phyloP scores from a whole-genome alignment of 208 protist species.

The Acanthamoeba lenticulata region DNA sequence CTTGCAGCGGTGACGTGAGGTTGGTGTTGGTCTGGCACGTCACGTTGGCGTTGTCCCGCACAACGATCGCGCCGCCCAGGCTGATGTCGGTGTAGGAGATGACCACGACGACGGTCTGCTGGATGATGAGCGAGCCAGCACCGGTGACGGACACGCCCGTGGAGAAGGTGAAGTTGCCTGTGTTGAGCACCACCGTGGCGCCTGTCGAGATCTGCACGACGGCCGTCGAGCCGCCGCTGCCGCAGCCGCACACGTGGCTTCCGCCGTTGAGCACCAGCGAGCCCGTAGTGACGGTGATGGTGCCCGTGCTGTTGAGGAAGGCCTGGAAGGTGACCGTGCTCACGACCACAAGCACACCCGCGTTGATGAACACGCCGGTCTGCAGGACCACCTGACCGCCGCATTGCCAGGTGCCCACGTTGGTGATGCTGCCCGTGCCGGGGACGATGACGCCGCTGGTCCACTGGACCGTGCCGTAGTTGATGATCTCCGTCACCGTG shows the following conservation, averaged over 20 bases:
- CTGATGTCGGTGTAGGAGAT: not conserved
- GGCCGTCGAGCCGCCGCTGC: not conserved
- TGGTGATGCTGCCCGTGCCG: conserved; percentile 24
- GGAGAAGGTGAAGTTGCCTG: conserved; percentile 48
- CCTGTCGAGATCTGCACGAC: not conserved
- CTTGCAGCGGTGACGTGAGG: not conserved
- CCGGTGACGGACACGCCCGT: not conserved
- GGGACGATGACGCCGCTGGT: not conserved
- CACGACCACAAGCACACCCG: not conserved
- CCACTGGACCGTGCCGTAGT: conserved; percentile 42
- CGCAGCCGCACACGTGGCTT: not conserved
- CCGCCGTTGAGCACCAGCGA: conserved; percentile 41
- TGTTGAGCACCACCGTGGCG: not conserved
- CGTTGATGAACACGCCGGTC: conserved; percentile 21
- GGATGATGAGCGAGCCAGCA: conserved; percentile 10
- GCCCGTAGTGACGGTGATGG: not conserved
- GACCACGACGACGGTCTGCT: not conserved
- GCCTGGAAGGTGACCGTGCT: conserved; percentile 29
- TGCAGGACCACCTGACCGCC: no score
- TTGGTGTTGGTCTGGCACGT: conserved; percentile 14
- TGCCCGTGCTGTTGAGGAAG: conserved; percentile 15
- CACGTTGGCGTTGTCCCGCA: conserved; percentile 56
- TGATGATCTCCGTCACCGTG: not conserved
- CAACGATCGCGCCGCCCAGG: conserved; percentile 1
- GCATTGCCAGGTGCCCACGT: conserved; percentile 25